Conservation (phyloP, 2,329 filamentous ascomycete species). For the Pseudogymnoascus sp. region DNA sequence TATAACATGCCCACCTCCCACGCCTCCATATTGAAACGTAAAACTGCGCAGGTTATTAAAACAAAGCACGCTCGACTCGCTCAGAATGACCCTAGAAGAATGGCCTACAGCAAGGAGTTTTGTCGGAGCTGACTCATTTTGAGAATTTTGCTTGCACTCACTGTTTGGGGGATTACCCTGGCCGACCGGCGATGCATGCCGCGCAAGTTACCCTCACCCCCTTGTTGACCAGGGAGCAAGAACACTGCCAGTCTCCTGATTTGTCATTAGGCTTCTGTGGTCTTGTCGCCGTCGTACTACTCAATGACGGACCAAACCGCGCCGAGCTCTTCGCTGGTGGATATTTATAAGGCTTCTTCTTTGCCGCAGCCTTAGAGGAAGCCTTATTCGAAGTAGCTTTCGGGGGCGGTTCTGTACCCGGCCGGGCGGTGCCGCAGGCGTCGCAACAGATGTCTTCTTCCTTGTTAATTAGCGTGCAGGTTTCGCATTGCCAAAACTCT, state of each 20-base stretch:
- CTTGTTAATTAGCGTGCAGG: conserved; percentile 55
- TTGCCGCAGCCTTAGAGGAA: neutral
- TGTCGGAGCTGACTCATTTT: too few species aligned
- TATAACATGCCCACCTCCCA: neutral
- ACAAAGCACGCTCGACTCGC: neutral
- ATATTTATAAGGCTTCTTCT: neutral
- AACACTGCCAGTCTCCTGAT: neutral
- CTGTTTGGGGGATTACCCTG: neutral
- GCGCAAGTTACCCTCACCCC: neutral
- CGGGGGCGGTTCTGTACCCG: neutral
- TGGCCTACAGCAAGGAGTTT: too few species aligned
- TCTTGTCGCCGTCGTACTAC: neutral
- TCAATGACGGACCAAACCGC: neutral
- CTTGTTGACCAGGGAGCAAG: neutral
- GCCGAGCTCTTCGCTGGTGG: neutral
- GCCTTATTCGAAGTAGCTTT: neutral
- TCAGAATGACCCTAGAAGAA: neutral
- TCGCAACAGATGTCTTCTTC: conserved; percentile 51
- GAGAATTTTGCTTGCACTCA: too few species aligned
- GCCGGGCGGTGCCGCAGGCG: conserved; percentile 35
- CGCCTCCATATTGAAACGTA: neutral
- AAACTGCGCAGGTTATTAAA: neutral
- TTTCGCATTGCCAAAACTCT: conserved; percentile 44
- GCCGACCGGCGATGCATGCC: neutral
- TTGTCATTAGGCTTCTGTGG: neutral